Base-by-base conservation (phyloP, 441 rosid species). In the Populus hybrid region DNA sequence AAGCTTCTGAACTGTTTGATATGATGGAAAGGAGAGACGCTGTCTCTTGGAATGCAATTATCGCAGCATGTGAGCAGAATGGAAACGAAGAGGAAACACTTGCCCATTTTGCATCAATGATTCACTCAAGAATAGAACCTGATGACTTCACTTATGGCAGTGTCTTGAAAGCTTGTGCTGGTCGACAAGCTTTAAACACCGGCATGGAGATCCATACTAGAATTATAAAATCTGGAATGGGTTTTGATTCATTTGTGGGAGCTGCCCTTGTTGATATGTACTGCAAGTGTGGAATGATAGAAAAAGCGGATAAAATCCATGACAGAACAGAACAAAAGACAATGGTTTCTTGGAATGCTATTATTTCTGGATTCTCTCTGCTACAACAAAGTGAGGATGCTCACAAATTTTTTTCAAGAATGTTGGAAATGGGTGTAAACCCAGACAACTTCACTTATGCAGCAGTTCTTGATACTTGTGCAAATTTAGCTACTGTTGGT, bases 61-160 rank as follows among this genome's bases (percentile, higher is more conserved):
- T 95, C 67, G 87, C 97, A 35, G 95, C 95, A 32, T 86, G 90
- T 77, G 97, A 89, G 79, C 97, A 91, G 88, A 94, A 92, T 67
- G 91, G 91, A 46, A 81, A 83, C 36, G 90, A 83, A 83, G 83
- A 36, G 73, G 88, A 87, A 72, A 91, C 97, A 5, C 85, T 91
- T 26, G 76, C 81, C 78, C 84, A 81, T 82, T 92, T 92, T 73
- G 83, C 84, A 76, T 88, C 86, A 9, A 94, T 95, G 99, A 86
- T 91, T 14, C 85, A 73, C 67, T 87, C 88, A 26, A 73, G 88
- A 28, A 76, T 91, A 79, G 91, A 92, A 73, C 97, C 99, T 59
- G 97, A 95, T 77, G 93, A 90, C 79, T 94, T 89, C 83, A 95
- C 99, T 74, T 94, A 90, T 83, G 98, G 99, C 40, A 95, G 99